These are phyloP conservation scores for Kazachstania kunashirensis DNA, from an alignment of 805 yeast genomes.

Conservation along the genomic window DNA sequence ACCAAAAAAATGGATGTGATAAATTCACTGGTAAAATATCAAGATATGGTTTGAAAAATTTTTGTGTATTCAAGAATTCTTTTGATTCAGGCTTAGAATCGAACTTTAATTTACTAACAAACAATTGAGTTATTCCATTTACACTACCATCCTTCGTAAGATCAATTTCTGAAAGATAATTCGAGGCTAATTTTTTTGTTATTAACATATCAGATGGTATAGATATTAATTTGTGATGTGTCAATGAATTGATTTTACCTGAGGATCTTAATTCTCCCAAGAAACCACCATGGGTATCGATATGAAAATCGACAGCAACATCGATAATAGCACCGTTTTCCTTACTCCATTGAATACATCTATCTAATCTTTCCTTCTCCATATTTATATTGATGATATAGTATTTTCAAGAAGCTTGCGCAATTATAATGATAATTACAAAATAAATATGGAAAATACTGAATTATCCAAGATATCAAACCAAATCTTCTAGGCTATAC, in stretches of 20 bases:
- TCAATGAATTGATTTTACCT: neutral
- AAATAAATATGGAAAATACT: too few species aligned
- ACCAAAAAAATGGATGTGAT: conserved; percentile 64
- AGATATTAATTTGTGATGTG: conserved; percentile 24
- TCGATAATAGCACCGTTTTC: conserved; percentile 33
- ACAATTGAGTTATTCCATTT: conserved; percentile 31
- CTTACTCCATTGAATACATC: conserved; percentile 32
- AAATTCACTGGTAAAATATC: conserved; percentile 40
- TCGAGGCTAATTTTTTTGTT: conserved; percentile 30
- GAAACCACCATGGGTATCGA: conserved; percentile 27
- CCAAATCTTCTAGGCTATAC: too few species aligned
- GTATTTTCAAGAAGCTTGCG: too few species aligned
- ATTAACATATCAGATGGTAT: conserved; percentile 34
- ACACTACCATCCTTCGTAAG: conserved; percentile 12
- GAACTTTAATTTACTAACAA: conserved; percentile 36
- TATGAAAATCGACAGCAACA: conserved; percentile 27
- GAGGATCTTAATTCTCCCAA: conserved; percentile 13
- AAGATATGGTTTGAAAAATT: conserved; percentile 37
- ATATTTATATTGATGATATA: too few species aligned
- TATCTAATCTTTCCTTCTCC: conserved; percentile 7
- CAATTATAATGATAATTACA: too few species aligned
- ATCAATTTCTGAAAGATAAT: conserved; percentile 14
- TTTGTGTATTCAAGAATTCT: conserved; percentile 5
- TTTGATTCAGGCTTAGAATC: conserved; percentile 15
- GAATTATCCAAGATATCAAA: too few species aligned